Conservation (phyloP, 2,329 filamentous ascomycete species). For the Pseudogymnoascus sp. region DNA sequence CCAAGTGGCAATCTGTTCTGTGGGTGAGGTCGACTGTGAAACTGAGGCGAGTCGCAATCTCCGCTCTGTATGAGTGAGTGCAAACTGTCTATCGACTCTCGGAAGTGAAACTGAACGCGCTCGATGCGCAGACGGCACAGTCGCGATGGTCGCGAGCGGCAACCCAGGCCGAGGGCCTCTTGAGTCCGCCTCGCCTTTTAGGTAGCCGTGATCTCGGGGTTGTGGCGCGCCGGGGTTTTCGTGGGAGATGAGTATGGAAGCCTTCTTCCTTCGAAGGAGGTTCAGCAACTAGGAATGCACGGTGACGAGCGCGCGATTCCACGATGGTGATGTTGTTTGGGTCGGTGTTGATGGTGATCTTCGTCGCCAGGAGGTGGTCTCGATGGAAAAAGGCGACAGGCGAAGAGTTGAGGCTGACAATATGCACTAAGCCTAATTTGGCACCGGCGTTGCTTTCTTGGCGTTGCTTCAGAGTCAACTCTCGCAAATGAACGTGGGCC, state of each 20-base stretch:
- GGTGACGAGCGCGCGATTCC: conserved; percentile 27
- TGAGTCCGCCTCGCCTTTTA: conserved; percentile 12
- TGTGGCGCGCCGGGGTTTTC: background rate
- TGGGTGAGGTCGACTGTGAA: background rate
- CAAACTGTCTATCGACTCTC: background rate
- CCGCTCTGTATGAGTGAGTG: background rate
- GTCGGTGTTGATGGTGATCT: conserved; percentile 10
- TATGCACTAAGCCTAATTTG: conserved; percentile 29
- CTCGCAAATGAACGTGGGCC: background rate
- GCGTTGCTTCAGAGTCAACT: conserved; percentile 1
- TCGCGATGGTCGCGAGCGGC: conserved; percentile 25
- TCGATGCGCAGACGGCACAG: conserved; percentile 18
- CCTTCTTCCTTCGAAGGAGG: conserved; percentile 27
- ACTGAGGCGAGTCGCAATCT: conserved; percentile 1
- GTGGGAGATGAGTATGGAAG: conserved; percentile 20
- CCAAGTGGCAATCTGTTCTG: conserved; percentile 3
- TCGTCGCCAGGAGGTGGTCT: conserved; percentile 12
- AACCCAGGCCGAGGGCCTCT: conserved; percentile 25
- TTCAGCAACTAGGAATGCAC: conserved; percentile 26
- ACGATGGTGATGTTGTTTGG: conserved; percentile 15
- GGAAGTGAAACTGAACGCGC: conserved; percentile 15
- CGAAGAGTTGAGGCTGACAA: conserved; percentile 25
- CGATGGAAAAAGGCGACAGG: conserved; percentile 8
- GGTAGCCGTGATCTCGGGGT: conserved; percentile 1
- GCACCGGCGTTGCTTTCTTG: conserved; percentile 13